Conservation (phyloP, 805 yeast genomes). For the Jamesozyma hellenica region DNA sequence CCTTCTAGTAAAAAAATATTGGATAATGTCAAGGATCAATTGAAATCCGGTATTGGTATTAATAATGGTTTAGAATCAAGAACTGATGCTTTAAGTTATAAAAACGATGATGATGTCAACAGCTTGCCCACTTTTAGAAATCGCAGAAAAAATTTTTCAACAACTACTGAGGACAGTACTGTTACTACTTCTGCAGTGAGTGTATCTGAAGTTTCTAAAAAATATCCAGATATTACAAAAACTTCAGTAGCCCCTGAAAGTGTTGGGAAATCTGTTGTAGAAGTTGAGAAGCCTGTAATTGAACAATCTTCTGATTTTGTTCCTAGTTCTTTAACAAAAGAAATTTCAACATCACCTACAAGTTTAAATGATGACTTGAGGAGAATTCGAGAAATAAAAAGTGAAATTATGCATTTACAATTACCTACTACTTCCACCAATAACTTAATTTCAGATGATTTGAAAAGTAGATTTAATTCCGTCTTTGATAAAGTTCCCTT, state of each 20-base stretch:
- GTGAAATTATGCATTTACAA: slow-evolving; percentile 42
- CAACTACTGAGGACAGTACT: neutral
- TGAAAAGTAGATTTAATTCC: slow-evolving; percentile 47
- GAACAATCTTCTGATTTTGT: neutral
- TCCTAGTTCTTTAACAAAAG: too few species aligned
- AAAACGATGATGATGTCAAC: slow-evolving; percentile 69
- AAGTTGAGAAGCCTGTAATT: neutral
- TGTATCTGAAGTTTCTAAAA: slow-evolving; percentile 2
- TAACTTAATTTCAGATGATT: slow-evolving; percentile 30
- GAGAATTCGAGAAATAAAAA: slow-evolving; percentile 57
- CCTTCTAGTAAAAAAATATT: slow-evolving; percentile 78
- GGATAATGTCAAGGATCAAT: slow-evolving; percentile 56
- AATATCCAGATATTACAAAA: slow-evolving; percentile 2
- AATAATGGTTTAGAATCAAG: slow-evolving; percentile 13
- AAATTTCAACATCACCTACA: slow-evolving; percentile 5
- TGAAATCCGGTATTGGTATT: slow-evolving; percentile 15
- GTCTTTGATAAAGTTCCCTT: slow-evolving; percentile 65
- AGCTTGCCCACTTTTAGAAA: slow-evolving; percentile 63
- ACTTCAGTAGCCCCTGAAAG: neutral
- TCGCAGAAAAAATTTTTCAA: slow-evolving; percentile 10
- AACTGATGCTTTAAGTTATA: slow-evolving; percentile 41
- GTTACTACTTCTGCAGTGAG: neutral
- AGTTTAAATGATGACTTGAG: slow-evolving; percentile 31
- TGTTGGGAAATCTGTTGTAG: neutral
- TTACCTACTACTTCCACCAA: slow-evolving; percentile 21